phyloP scores from a whole-genome alignment of 2,329 filamentous ascomycete genomes.

The Anthostomella pinea region DNA sequence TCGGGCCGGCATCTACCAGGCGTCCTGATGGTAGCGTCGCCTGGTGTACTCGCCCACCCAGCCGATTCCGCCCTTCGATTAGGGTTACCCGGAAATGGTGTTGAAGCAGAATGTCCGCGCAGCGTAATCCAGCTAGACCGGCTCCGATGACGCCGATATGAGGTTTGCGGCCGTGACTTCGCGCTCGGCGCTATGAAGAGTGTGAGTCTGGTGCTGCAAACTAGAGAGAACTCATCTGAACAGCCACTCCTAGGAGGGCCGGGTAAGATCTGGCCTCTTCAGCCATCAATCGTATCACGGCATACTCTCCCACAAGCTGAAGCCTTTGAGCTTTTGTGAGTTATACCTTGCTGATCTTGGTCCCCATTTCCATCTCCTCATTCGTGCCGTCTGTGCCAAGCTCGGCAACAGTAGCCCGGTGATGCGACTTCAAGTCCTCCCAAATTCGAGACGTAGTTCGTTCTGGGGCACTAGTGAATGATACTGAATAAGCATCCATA shows the following conservation, averaged over 20 bases:
- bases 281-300: constrained; percentile 22
- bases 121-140: constrained; percentile 68
- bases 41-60: constrained; percentile 64
- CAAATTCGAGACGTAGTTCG: constrained; percentile 47
- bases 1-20: constrained; percentile 63
- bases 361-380: constrained; percentile 31
- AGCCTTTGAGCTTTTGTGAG: constrained; percentile 25
- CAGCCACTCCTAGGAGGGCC: constrained; percentile 28
- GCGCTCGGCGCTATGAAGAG: constrained; percentile 24
- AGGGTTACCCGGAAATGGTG: constrained; percentile 66
- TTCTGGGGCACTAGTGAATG: constrained; percentile 42
- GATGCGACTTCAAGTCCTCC: constrained; percentile 45
- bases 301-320: constrained; percentile 27
- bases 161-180: constrained; percentile 35
- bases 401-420: constrained; percentile 34
- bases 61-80: constrained; percentile 63
- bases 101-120: constrained; percentile 63
- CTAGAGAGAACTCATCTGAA: constrained; percentile 27
- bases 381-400: constrained; percentile 31
- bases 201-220: constrained; percentile 19
- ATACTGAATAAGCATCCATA: constrained; percentile 53
- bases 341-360: constrained; percentile 37
- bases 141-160: constrained; percentile 68
- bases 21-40: constrained; percentile 42
- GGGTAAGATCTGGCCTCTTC: constrained; percentile 25